Conservation (phyloP, 139 green algal genomes). For the Chlamydomonas schloesseri region DNA sequence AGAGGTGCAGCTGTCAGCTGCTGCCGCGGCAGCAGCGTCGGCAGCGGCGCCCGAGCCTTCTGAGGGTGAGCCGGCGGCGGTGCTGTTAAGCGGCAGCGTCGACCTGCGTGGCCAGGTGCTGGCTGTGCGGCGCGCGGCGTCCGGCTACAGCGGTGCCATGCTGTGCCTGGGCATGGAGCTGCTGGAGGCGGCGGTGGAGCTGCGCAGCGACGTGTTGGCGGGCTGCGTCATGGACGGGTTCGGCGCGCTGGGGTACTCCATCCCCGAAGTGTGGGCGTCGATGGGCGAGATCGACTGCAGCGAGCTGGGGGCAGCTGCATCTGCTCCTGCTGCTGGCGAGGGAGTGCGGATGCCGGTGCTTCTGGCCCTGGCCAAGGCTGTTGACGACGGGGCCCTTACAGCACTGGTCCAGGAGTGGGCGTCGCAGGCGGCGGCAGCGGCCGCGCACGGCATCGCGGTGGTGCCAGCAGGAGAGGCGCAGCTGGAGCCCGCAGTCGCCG, state of each 20-base stretch:
- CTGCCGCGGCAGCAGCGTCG: too few relatives aligned
- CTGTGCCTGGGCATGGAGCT: not conserved
- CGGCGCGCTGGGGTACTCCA: constrained; percentile 5
- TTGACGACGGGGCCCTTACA: too few relatives aligned
- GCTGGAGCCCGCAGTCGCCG: too few relatives aligned
- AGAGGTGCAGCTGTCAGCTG: not conserved
- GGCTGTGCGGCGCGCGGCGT: not conserved
- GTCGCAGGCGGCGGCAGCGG: too few relatives aligned
- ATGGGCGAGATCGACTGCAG: too few relatives aligned
- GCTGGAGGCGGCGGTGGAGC: not conserved
- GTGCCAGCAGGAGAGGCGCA: too few relatives aligned
- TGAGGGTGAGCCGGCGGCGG: not conserved
- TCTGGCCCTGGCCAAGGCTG: too few relatives aligned
- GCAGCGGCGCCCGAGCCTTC: not conserved
- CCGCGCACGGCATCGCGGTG: too few relatives aligned
- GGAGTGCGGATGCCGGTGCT: too few relatives aligned
- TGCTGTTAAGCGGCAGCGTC: not conserved
- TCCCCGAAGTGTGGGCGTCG: not conserved
- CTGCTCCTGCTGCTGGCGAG: too few relatives aligned
- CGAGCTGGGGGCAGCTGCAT: too few relatives aligned
- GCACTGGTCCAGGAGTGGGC: too few relatives aligned
- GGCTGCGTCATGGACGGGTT: not conserved
- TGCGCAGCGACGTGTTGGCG: not conserved
- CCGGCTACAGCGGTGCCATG: not conserved
- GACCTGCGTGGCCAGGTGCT: constrained; percentile 8